Percentiles rank a stretch among this genome's conserved stretches.
These are phyloP conservation scores for Leishmania aethiopica DNA, from an alignment of 208 protist species.

Conservation along the genomic window DNA sequence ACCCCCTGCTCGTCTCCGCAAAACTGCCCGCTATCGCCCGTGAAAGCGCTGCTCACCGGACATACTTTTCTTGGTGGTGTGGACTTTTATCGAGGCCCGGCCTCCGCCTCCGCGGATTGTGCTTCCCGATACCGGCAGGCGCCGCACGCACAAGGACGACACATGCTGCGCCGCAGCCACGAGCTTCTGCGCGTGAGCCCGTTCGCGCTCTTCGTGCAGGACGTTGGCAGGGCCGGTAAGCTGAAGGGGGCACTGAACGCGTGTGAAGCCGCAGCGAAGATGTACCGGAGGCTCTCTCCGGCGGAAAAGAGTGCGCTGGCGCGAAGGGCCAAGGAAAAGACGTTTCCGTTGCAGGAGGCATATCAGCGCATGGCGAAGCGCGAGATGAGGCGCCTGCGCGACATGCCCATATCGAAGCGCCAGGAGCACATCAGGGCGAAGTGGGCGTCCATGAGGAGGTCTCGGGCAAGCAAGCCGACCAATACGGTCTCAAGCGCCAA, in stretches of 20 bases:
- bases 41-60: background rate
- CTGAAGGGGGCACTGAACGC: conserved; percentile 20
- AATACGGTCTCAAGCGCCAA: conserved; percentile 27
- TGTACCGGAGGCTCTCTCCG: conserved; percentile 48
- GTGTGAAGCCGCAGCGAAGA: conserved; percentile 22
- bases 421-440: conserved; percentile 11
- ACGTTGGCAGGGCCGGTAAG: conserved; percentile 43
- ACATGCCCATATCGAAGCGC: conserved; percentile 22
- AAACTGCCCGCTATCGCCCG: background rate
- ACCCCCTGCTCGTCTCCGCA: background rate
- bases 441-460: conserved; percentile 24
- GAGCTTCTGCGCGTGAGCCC: conserved; percentile 50
- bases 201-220: conserved; percentile 59
- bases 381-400: conserved; percentile 33
- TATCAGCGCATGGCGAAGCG: conserved; percentile 63
- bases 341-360: conserved; percentile 46
- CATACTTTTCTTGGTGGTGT: background rate
- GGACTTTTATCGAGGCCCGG: background rate
- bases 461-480: conserved; percentile 7
- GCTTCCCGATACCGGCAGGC: background rate
- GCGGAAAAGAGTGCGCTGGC: conserved; percentile 39
- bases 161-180: conserved; percentile 53
- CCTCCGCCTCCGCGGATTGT: background rate
- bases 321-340: conserved; percentile 34
- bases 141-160: background rate